Base-by-base conservation (phyloP, 108 stramenopile species). In the Thalassiosira profunda region DNA sequence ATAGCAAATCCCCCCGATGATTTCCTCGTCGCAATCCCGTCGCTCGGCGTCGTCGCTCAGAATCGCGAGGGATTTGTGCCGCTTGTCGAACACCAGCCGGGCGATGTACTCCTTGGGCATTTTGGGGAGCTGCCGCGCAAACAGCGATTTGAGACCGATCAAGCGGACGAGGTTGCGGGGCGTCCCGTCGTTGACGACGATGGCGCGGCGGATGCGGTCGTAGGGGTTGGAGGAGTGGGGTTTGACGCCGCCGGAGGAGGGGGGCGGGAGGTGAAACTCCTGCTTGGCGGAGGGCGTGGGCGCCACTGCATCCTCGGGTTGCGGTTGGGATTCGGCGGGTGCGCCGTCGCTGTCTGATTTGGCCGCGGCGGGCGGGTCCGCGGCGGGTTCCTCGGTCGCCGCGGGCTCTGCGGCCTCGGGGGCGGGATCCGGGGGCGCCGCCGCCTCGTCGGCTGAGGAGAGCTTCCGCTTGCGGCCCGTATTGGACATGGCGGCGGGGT, bases 81-180 rank as follows among this genome's bases (percentile, higher is more conserved):
- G 84, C 8, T 88, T 90, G 67, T 99, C 99, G 67, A 99, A 96
- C 17, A 99, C 97, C 31, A 99, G 86, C 2, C 98, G 85, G 10
- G 97, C 97, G 72, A 99, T 99, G 79, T 99, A 98, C 20, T 89
- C 90, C 54, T 81, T 80, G 20, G 98, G 98, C 98, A 99, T 99
- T 84, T 98, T 99, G 48, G 99, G 99, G 9, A 99, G 83, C 67
- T 99, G 98, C 70, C 86, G 82, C n/a, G 92, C 71, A 67, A 99
- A 98, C 20, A 99, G 89, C 18, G 94, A 91, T 70, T 98, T 98
- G 36, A 97, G 90, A 2, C 87, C 92, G 18, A 97, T 85, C 34
- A 99, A 84, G 52, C 90, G 90, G 54, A 92, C 86, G 28, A 96
- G 76, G 38, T 79, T 78, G 29, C 89, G 81, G 2, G 80, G 84